Conservation (phyloP, 1,284 basidiomycete genomes). For the Nidula niveotomentosa region DNA sequence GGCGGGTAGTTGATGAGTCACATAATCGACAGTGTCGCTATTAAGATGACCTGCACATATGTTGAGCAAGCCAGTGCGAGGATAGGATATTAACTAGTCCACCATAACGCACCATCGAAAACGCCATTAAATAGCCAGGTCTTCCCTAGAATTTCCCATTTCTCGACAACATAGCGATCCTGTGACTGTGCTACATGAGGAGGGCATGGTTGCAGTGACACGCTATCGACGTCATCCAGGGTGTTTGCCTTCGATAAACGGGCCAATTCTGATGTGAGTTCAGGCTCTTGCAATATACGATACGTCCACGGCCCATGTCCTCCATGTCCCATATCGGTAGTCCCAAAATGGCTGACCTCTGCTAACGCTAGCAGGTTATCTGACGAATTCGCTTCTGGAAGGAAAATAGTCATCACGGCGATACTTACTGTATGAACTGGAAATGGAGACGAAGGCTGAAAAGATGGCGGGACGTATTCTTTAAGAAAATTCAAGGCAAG, state of each 20-base stretch:
- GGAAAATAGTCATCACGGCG: slow-evolving; percentile 26
- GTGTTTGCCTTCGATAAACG: slow-evolving; percentile 12
- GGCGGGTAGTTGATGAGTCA: slow-evolving; percentile 5
- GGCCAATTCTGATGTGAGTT: slow-evolving; percentile 36
- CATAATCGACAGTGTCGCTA: slow-evolving; percentile 50
- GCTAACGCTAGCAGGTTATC: background rate
- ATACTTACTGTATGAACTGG: background rate
- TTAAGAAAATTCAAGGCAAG: background rate
- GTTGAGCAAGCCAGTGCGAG: no score
- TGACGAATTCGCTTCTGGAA: slow-evolving; percentile 33
- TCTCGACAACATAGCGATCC: slow-evolving; percentile 47
- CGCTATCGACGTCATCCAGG: slow-evolving; percentile 35
- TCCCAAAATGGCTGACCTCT: background rate
- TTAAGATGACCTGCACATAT: slow-evolving; percentile 46
- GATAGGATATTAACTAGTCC: background rate
- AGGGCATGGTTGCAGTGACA: slow-evolving; percentile 53
- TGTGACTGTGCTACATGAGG: slow-evolving; percentile 34
- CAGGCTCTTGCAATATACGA: slow-evolving; percentile 39
- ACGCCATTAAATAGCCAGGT: slow-evolving; percentile 53
- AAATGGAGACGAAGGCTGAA: background rate
- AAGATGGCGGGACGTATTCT: background rate
- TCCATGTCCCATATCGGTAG: slow-evolving; percentile 46
- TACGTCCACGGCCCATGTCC: slow-evolving; percentile 55
- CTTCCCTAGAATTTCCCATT: slow-evolving; percentile 49
- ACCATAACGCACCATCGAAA: slow-evolving; percentile 44